A percentile compares a stretch with the other conserved stretches of the same genome.
These are phyloP conservation scores for Brassica cretica DNA, from an alignment of 345 rosid species.

Conservation along the genomic window DNA sequence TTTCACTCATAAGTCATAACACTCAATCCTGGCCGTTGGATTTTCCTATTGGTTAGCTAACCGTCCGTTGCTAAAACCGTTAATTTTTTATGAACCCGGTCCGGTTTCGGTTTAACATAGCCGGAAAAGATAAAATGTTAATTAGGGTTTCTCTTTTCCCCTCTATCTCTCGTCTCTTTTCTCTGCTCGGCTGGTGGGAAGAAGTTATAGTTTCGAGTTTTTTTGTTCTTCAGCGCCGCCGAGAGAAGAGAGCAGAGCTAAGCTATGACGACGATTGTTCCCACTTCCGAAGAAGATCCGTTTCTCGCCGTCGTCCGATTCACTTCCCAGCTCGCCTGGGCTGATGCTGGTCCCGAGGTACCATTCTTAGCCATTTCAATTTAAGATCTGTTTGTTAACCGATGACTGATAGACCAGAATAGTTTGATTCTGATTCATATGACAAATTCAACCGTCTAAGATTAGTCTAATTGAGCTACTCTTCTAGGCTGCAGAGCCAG, in stretches of 20 bases:
- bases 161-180: slow-evolving; percentile 2
- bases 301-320: slow-evolving; percentile 86
- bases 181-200: slow-evolving; percentile 40
- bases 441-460: neutral
- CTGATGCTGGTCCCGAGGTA: slow-evolving; percentile 98
- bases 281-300: slow-evolving; percentile 94
- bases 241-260: slow-evolving; percentile 22
- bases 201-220: neutral
- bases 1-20: neutral
- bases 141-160: slow-evolving; percentile 25
- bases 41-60: neutral
- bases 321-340: slow-evolving; percentile 94
- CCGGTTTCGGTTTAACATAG: slow-evolving; percentile 2
- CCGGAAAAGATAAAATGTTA: slow-evolving; percentile 26
- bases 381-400: neutral
- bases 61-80: slow-evolving; percentile 29
- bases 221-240: slow-evolving; percentile 33
- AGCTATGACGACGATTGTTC: slow-evolving; percentile 83
- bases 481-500: slow-evolving; percentile 69
- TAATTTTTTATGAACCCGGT: neutral
- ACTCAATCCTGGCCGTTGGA: slow-evolving; percentile 24
- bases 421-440: neutral
- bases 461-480: neutral
- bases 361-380: neutral
- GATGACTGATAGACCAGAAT: neutral